Evolutionary conservation across 2,329 filamentous ascomycete genomes (phyloP), one percentile per base, ranked within the genome.

Genomic region (Pseudonectria buxi): DNA sequence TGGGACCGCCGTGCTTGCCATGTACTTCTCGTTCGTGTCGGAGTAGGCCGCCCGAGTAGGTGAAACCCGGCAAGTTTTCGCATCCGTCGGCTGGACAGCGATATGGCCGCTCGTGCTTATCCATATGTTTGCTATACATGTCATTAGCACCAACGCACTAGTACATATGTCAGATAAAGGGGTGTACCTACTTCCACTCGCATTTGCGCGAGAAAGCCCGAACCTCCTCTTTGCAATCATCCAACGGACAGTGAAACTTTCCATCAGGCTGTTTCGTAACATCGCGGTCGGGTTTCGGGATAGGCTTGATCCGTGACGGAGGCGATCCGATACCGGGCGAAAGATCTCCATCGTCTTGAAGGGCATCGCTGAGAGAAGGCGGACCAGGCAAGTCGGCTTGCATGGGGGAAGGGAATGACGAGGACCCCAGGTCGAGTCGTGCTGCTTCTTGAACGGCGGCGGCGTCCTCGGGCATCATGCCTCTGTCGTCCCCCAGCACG

Each of bases 1-100:
- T 88, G 9, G 88, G 86, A 2, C 87, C 88, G 36, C 87, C 86
- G 51, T 94, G 83, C 64, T 90, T 87, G 59, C 81, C 81, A 61
- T 96, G 90, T 1, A 96, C 90, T 62, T 96, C 90, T 44, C 90
- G 82, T 62, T 95, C 84, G 63, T 96, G 90, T 30, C 90, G 76
- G 13, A 94, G 65, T 0, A 96, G 76, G 4, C 90, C 90, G 12
- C 90, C 90, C 0, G 86, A 90, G 58, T 96, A 96, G 1, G 90
- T 96, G 61, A 96, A 96, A 2, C 90, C 90, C 34, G 86, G 85
- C 1, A 95, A 74, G 53, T 95, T 95, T 53, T 90, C 86, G 61
- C 90, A 95, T 26, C 83, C 84, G n/a, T 77, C 72, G 28, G 83
- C 80, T 14, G 69, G 72, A 61, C 90, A 96, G 53, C 88, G 85